phyloP scores from a whole-genome alignment of 179 eudicot species.

The Patellifolia procumbens region DNA sequence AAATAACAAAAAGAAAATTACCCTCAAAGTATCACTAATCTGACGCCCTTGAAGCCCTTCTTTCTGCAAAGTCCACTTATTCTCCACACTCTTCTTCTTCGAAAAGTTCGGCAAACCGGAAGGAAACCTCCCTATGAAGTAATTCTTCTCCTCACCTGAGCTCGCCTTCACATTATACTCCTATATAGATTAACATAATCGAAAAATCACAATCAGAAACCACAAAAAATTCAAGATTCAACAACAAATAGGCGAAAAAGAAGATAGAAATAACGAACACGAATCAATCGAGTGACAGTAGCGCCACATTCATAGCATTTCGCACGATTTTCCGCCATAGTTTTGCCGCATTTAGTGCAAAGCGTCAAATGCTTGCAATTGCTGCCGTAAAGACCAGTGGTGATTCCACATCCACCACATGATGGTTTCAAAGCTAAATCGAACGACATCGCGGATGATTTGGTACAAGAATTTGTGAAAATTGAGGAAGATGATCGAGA shows the following conservation, averaged over 20 bases:
- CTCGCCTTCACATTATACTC: conserved; percentile 85
- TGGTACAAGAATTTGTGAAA: neutral
- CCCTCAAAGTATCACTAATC: conserved; percentile 62
- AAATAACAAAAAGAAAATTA: conserved; percentile 19
- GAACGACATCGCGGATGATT: conserved; percentile 40
- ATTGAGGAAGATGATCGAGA: neutral
- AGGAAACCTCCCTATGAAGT: conserved; percentile 81
- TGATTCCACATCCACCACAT: conserved; percentile 71
- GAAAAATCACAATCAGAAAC: no score
- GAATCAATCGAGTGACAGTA: conserved; percentile 67
- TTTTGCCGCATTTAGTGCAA: conserved; percentile 71
- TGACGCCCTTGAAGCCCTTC: conserved; percentile 88
- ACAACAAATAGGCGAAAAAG: neutral
- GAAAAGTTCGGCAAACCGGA: conserved; percentile 82
- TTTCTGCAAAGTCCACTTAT: conserved; percentile 81
- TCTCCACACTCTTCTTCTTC: conserved; percentile 78
- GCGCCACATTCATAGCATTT: conserved; percentile 74
- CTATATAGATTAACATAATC: conserved; percentile 30
- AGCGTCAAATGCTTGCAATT: conserved; percentile 93
- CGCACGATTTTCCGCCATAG: conserved; percentile 69
- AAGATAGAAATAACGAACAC: conserved; percentile 50
- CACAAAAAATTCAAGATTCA: no score
- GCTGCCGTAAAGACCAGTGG: conserved; percentile 82
- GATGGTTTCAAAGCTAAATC: conserved; percentile 71
- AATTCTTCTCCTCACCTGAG: conserved; percentile 69